phyloP scores from a whole-genome alignment of 1,284 basidiomycete genomes.

The Fomes fomentarius region DNA sequence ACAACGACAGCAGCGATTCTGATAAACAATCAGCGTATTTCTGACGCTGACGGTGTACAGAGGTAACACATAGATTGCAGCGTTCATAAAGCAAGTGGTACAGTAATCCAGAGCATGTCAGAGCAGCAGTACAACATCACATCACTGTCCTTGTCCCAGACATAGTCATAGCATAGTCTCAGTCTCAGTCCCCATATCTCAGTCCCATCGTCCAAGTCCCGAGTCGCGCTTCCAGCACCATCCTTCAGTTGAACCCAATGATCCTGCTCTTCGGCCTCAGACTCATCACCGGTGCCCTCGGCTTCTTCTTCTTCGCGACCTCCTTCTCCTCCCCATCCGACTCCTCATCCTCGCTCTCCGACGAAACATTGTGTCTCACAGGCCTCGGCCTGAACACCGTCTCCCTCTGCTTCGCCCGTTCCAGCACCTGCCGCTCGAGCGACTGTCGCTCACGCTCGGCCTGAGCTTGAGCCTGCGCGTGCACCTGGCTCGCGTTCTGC shows the following conservation, averaged over 20 bases:
- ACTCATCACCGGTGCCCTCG: conserved; percentile 48
- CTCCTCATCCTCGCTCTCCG: conserved; percentile 67
- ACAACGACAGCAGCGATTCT: not conserved
- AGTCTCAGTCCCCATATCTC: not conserved
- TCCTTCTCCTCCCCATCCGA: conserved; percentile 46
- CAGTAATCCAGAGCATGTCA: conserved; percentile 10
- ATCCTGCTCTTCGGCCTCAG: conserved; percentile 62
- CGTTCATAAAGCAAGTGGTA: conserved; percentile 17
- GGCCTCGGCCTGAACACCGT: conserved; percentile 13
- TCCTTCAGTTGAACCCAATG: conserved; percentile 41
- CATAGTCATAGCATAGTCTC: not conserved
- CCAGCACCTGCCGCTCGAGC: not conserved
- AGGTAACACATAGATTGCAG: conserved; percentile 1
- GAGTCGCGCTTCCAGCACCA: too few species aligned
- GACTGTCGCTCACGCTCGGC: not conserved
- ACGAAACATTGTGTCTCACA: conserved; percentile 40
- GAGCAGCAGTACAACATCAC: not conserved
- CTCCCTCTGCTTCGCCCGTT: conserved; percentile 4
- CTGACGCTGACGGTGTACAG: not conserved
- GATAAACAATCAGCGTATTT: too few species aligned
- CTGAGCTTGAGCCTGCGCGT: conserved; percentile 3
- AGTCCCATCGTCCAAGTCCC: not conserved
- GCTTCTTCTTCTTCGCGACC: conserved; percentile 50
- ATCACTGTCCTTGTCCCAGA: not conserved
- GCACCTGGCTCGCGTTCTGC: not conserved